A percentile compares a stretch with the other conserved stretches of the same genome.
These are phyloP conservation scores for Kodamaea kaohsiungensis DNA, from an alignment of 805 yeast species.

Conservation along the genomic window DNA sequence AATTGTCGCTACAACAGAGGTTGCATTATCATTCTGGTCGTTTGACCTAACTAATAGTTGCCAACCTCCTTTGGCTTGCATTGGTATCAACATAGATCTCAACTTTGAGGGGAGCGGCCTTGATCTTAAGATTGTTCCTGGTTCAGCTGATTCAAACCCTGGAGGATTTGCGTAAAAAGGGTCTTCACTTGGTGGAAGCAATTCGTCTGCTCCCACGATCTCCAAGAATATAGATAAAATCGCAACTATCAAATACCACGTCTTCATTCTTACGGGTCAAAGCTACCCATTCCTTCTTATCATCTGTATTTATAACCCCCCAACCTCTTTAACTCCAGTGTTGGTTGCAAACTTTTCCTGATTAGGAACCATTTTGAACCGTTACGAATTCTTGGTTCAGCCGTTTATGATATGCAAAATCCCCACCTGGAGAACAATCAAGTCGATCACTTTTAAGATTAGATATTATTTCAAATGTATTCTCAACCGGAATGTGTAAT, in stretches of 20 bases:
- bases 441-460: not conserved
- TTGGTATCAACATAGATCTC: conserved; percentile 14
- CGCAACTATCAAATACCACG: not conserved
- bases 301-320: not conserved
- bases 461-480: too few species aligned
- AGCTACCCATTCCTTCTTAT: not conserved
- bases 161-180: conserved; percentile 16
- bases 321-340: not conserved
- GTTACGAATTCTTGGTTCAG: not conserved
- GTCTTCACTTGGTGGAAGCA: conserved; percentile 7
- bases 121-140: conserved; percentile 15
- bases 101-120: conserved; percentile 13
- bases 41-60: conserved; percentile 14
- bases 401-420: not conserved
- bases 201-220: not conserved
- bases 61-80: conserved; percentile 14
- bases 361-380: not conserved
- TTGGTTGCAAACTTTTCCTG: not conserved
- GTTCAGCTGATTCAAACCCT: conserved; percentile 15
- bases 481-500: too few species aligned
- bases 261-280: not conserved
- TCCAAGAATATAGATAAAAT: not conserved
- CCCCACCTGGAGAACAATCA: not conserved
- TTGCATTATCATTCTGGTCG: conserved; percentile 27
- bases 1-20: conserved; percentile 27